Evolutionary conservation across 129 eudicot genomes (phyloP).

Genomic region (Daucus carota): DNA sequence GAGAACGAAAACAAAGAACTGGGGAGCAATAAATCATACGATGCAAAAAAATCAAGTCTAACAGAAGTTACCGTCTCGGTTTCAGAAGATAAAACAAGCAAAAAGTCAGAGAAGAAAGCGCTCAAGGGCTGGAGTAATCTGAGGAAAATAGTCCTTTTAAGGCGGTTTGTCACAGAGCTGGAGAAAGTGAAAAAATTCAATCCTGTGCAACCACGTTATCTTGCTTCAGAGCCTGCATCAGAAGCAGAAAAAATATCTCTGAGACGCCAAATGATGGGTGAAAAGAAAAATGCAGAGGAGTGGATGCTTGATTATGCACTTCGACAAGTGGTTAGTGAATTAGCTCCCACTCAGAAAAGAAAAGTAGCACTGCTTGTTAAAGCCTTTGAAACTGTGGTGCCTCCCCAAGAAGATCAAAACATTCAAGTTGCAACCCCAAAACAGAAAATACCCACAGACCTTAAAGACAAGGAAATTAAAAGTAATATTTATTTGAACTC

Average conservation of each 20-base stretch:
- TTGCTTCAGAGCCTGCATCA: conserved; percentile 38
- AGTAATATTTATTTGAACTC: conserved; percentile 6
- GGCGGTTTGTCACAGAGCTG: conserved; percentile 55
- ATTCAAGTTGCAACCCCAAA: conserved; percentile 5
- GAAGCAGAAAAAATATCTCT: conserved; percentile 54
- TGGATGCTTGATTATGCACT: conserved; percentile 99
- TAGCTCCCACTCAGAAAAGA: conserved; percentile 77
- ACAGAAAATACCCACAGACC: background rate
- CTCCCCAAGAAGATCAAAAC: conserved; percentile 27
- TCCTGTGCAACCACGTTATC: conserved; percentile 38
- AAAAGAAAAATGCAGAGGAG: conserved; percentile 62
- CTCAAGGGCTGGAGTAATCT: conserved; percentile 72
- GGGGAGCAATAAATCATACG: conserved; percentile 5
- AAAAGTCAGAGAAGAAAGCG: conserved; percentile 25
- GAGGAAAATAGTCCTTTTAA: conserved; percentile 55
- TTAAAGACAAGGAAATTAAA: conserved; percentile 5
- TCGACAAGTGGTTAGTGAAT: conserved; percentile 66
- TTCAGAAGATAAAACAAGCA: conserved; percentile 12
- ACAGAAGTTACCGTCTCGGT: background rate
- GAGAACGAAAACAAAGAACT: conserved; percentile 1
- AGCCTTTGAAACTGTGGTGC: conserved; percentile 81
- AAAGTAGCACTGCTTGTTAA: conserved; percentile 72
- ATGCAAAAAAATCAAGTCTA: background rate
- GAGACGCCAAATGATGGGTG: conserved; percentile 45
- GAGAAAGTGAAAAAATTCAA: conserved; percentile 65